Percentiles rank a stretch among this genome's conserved stretches.
Evolutionary conservation across 164 flowering plant genomes (phyloP).

Genomic region (Taxillus chinensis): DNA sequence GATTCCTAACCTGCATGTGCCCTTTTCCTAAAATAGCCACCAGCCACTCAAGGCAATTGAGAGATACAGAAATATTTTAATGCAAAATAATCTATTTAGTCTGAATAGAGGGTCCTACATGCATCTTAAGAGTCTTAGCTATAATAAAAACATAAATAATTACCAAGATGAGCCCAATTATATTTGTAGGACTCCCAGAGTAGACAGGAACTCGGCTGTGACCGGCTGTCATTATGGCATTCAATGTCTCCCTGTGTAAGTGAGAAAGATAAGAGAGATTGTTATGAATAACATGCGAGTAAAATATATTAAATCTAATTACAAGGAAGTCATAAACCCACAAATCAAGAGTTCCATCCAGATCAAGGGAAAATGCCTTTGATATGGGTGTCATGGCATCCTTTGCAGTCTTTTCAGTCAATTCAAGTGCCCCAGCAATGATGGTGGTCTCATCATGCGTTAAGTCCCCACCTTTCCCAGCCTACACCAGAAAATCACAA

Average conservation of each 20-base stretch:
- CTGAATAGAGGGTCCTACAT: neutral
- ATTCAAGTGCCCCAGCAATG: slow-evolving; percentile 84
- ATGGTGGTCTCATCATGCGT: slow-evolving; percentile 97
- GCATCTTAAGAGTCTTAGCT: neutral
- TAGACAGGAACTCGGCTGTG: slow-evolving; percentile 94
- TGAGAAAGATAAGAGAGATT: slow-evolving; percentile 8
- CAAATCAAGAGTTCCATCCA: slow-evolving; percentile 80
- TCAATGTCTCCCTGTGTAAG: slow-evolving; percentile 51
- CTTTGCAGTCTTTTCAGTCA: slow-evolving; percentile 88
- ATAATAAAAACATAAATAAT: slow-evolving; percentile 6
- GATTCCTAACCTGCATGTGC: slow-evolving; percentile 60
- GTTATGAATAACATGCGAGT: neutral
- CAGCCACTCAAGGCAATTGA: neutral
- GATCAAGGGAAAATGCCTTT: slow-evolving; percentile 87
- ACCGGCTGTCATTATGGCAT: slow-evolving; percentile 70
- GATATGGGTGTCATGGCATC: slow-evolving; percentile 94
- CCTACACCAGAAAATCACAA: slow-evolving; percentile 29
- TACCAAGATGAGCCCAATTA: slow-evolving; percentile 83
- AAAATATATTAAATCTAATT: neutral
- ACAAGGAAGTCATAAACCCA: slow-evolving; percentile 36
- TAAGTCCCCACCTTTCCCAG: slow-evolving; percentile 96
- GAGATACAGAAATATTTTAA: neutral
- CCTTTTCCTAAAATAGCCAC: neutral
- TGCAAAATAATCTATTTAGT: neutral
- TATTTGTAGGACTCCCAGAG: slow-evolving; percentile 46